Evolutionary conservation across 129 eudicot genomes (phyloP), one percentile per base, ranked within the genome.

Genomic region (Calendula officinalis): DNA sequence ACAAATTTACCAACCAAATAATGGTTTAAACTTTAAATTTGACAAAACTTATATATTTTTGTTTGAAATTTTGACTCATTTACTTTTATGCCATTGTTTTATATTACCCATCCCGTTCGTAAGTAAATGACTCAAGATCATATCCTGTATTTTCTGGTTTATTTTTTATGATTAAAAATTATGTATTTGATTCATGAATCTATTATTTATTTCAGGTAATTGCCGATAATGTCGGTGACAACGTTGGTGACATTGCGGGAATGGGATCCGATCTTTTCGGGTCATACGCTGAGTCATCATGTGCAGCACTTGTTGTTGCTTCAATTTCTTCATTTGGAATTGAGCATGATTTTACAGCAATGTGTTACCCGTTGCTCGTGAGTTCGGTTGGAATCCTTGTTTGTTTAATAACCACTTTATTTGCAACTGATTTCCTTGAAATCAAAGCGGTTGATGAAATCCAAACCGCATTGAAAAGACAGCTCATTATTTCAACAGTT

Each of bases 241-340:
- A 86, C 32, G 94, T 86, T 15, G 94, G 94, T 3, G 94, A 86
- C 79, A 86, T 86, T 69, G 95, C 95, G 16, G 95, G 95, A 43
- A 86, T 86, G 95, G 95, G 95, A 16, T 86, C 95, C 2, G 95
- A 82, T 66, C 86, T 86, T 40, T 86, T 86, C 61, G 95, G 95
- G 5, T 86, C 95, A 3, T 86, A 86, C 48, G 95, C 95, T 0
- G 95, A 86, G 62, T 74, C 95, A 68, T 86, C 95, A 35, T 86
- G 95, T 75, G 95, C 95, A 16, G 95, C 95, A 14, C 86, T 86
- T 66, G 89, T 82, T 3, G 95, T 86, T 64, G 89, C 95, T 60
- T 86, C 95, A 12, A 86, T 86, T 32, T 86, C 95, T 30, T 86
- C 95, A 52, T 86, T 86, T 55, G 95, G 95, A 43, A 80, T 83